A percentile compares a stretch with the other conserved stretches of the same genome.
These are phyloP conservation scores for Exophiala mesophila DNA, from an alignment of 2,329 filamentous ascomycete genomes.

Conservation along the genomic window DNA sequence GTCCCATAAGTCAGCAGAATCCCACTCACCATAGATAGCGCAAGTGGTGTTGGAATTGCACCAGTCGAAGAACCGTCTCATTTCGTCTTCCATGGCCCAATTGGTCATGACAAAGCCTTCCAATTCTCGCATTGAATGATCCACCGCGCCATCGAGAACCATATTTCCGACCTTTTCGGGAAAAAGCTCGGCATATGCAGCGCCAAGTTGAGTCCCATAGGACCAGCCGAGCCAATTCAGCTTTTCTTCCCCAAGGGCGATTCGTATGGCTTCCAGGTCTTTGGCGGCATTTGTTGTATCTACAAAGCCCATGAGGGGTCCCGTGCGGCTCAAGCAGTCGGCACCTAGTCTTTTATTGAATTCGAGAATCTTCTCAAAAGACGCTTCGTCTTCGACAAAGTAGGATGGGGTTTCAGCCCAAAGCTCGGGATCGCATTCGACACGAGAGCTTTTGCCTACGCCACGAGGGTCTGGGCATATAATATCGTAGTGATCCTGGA, in stretches of 20 bases:
- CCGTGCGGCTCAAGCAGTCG: conserved; percentile 38
- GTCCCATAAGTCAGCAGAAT: conserved; percentile 4
- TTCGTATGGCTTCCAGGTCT: conserved; percentile 35
- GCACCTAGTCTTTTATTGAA: conserved; percentile 38
- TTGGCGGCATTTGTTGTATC: conserved; percentile 37
- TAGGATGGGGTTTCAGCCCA: conserved; percentile 36
- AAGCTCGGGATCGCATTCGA: conserved; percentile 36
- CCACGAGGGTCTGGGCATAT: conserved; percentile 44
- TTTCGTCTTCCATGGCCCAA: conserved; percentile 10
- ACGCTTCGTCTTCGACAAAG: conserved; percentile 7
- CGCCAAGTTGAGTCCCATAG: conserved; percentile 44
- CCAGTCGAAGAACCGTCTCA: conserved; percentile 10
- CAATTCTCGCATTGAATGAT: conserved; percentile 38
- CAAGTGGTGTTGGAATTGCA: conserved; percentile 11
- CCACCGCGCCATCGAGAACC: conserved; percentile 43
- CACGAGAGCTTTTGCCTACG: conserved; percentile 37
- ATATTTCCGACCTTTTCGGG: conserved; percentile 41
- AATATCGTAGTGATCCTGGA: conserved; percentile 37
- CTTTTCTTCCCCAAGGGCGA: conserved; percentile 34
- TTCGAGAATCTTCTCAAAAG: conserved; percentile 32
- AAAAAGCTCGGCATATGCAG: conserved; percentile 42
- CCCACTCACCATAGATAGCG: conserved; percentile 2
- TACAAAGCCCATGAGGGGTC: conserved; percentile 38
- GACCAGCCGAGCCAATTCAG: conserved; percentile 41
- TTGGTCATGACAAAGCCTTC: conserved; percentile 1